Conservation (phyloP, 164 flowering plant species). For the Warburgia ugandensis region DNA sequence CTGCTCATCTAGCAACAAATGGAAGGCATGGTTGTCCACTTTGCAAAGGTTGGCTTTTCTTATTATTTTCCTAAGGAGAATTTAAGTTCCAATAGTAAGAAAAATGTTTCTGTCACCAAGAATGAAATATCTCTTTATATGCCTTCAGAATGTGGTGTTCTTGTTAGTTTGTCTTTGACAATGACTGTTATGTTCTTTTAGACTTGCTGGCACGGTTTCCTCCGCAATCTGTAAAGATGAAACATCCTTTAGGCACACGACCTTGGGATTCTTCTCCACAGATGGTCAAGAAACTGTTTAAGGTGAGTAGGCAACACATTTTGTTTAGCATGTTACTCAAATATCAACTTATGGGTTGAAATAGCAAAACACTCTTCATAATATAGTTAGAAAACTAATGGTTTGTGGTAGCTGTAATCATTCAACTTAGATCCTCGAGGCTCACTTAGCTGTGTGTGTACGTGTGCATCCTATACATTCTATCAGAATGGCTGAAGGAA, state of each 20-base stretch:
- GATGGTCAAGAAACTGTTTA: conserved; percentile 75
- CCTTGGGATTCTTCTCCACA: conserved; percentile 85
- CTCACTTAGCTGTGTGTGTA: no score
- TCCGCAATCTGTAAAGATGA: conserved; percentile 79
- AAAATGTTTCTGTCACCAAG: neutral
- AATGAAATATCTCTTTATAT: neutral
- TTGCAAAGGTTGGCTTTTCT: conserved; percentile 64
- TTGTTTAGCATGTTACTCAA: neutral
- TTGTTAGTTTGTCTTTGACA: conserved; percentile 3
- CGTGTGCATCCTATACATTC: no score
- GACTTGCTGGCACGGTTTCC: conserved; percentile 91
- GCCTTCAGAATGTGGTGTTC: neutral
- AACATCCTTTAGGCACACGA: conserved; percentile 54
- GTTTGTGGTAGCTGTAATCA: no score
- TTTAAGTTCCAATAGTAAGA: no score
- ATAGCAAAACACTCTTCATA: neutral
- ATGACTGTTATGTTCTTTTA: conserved; percentile 23
- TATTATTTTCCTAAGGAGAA: no score
- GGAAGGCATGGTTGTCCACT: conserved; percentile 64
- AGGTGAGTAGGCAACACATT: no score
- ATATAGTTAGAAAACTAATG: no score
- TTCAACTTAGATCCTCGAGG: no score
- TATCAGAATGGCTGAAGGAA: no score
- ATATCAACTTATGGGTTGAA: neutral
- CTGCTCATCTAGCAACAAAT: conserved; percentile 49